A percentile compares a stretch with the other conserved stretches of the same genome.
Evolutionary conservation across 345 rosid species (phyloP).

Genomic region (Eutrema heterophyllum): DNA sequence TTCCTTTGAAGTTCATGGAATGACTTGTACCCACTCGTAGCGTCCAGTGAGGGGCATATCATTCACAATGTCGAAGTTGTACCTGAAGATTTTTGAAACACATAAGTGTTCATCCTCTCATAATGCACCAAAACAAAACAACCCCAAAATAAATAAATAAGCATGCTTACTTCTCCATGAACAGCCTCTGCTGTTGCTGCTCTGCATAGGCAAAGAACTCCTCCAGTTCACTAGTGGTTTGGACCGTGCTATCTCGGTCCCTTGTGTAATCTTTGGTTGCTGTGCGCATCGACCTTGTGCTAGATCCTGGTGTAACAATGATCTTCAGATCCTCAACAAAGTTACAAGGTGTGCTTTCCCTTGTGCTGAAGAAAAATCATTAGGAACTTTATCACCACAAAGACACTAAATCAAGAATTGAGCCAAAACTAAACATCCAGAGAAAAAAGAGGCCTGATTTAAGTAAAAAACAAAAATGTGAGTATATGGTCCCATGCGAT

Average conservation of each 20-base stretch:
- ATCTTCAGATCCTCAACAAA: constrained; percentile 36
- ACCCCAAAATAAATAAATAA: background rate
- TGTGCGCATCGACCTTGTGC: constrained; percentile 34
- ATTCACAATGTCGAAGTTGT: constrained; percentile 72
- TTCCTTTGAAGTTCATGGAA: constrained; percentile 34
- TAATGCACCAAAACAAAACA: background rate
- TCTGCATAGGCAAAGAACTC: constrained; percentile 71
- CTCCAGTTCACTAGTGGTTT: constrained; percentile 51
- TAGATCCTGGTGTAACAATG: constrained; percentile 45
- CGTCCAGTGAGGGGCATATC: constrained; percentile 72
- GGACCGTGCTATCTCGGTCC: constrained; percentile 30
- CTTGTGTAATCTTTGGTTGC: constrained; percentile 28
- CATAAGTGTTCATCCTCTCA: background rate
- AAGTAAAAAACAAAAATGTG: background rate
- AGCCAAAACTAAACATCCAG: background rate
- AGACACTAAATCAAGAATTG: background rate
- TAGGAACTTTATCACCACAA: background rate
- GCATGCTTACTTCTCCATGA: constrained; percentile 57
- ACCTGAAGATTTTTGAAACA: constrained; percentile 38
- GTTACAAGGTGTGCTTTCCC: constrained; percentile 64
- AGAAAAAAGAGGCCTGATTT: background rate
- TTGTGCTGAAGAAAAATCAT: constrained; percentile 40
- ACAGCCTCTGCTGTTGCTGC: constrained; percentile 48
- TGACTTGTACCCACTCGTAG: constrained; percentile 67
- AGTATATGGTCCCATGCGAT: constrained; percentile 26